These are phyloP conservation scores for Fusarium vanettenii DNA, from an alignment of 2,329 filamentous ascomycete species.

Conservation along the genomic window DNA sequence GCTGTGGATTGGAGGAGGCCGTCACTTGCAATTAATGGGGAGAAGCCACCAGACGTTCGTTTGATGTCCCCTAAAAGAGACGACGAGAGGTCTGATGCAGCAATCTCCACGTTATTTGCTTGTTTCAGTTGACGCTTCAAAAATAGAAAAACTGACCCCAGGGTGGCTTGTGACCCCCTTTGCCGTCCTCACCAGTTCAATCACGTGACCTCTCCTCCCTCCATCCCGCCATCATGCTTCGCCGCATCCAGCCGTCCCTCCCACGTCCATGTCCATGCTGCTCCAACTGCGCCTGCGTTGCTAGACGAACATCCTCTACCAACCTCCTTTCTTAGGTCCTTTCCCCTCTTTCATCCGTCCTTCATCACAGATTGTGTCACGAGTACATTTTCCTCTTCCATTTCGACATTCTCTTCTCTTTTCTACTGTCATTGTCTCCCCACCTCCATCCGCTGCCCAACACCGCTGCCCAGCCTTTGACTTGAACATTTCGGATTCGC, in stretches of 20 bases:
- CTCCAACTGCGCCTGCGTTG: slow-evolving; percentile 15
- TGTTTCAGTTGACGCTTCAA: neutral
- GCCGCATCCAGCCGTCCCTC: slow-evolving; percentile 35
- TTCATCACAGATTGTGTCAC: slow-evolving; percentile 19
- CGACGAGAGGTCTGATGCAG: neutral
- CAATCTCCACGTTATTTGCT: neutral
- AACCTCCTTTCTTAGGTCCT: slow-evolving; percentile 32
- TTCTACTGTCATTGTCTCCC: slow-evolving; percentile 29
- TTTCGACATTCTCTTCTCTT: slow-evolving; percentile 12
- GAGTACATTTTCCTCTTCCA: slow-evolving; percentile 2
- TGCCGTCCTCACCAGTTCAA: neutral
- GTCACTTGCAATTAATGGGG: slow-evolving; percentile 8
- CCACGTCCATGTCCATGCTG: slow-evolving; percentile 19
- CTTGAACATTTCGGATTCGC: slow-evolving; percentile 15
- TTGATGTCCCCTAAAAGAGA: neutral
- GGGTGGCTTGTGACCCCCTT: neutral
- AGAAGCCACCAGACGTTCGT: slow-evolving; percentile 14
- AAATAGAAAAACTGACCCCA: neutral
- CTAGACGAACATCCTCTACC: slow-evolving; percentile 29
- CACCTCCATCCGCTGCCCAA: slow-evolving; percentile 33
- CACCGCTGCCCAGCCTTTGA: slow-evolving; percentile 28
- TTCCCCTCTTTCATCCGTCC: slow-evolving; percentile 24
- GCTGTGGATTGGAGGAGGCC: slow-evolving; percentile 13
- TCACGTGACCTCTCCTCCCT: slow-evolving; percentile 32
- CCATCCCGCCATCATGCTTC: slow-evolving; percentile 30